Percentiles rank a stretch among this genome's conserved stretches.
phyloP scores from a whole-genome alignment of 108 stramenopile species.

The Conticribra guillardii region DNA sequence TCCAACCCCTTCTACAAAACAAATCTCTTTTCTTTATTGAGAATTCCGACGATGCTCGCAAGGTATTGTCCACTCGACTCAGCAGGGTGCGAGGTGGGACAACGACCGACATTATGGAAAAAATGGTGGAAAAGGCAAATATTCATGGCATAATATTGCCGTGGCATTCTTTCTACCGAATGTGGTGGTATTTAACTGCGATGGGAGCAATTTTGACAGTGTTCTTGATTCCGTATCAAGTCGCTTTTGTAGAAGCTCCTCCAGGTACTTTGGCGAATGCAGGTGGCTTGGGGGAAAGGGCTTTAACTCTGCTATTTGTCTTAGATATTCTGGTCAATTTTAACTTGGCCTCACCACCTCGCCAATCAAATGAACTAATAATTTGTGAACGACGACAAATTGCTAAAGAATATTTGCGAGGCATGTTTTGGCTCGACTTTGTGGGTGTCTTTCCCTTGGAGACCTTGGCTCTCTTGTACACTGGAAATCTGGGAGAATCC shows the following conservation, averaged over 20 bases:
- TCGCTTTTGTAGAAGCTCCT: conserved; percentile 52
- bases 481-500: conserved; percentile 14
- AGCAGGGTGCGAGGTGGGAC: no score
- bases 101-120: no score
- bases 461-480: conserved; percentile 2
- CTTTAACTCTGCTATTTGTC: conserved; percentile 45
- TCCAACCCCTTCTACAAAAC: no score
- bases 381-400: conserved; percentile 40
- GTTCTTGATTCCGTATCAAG: conserved; percentile 53
- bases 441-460: conserved; percentile 42
- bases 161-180: conserved; percentile 46
- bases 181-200: conserved; percentile 60
- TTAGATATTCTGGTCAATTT: conserved; percentile 68
- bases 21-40: no score
- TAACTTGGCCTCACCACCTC: conserved; percentile 57
- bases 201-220: conserved; percentile 56
- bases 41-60: no score
- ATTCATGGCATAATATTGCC: conserved; percentile 37
- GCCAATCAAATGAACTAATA: conserved; percentile 45
- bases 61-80: no score
- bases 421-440: conserved; percentile 41
- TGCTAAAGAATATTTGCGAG: conserved; percentile 46
- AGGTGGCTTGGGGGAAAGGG: conserved; percentile 48
- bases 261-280: conserved; percentile 26
- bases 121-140: conserved; percentile 1